Evolutionary conservation across 2,329 filamentous ascomycete genomes (phyloP).

Genomic region (Fusarium luffae): DNA sequence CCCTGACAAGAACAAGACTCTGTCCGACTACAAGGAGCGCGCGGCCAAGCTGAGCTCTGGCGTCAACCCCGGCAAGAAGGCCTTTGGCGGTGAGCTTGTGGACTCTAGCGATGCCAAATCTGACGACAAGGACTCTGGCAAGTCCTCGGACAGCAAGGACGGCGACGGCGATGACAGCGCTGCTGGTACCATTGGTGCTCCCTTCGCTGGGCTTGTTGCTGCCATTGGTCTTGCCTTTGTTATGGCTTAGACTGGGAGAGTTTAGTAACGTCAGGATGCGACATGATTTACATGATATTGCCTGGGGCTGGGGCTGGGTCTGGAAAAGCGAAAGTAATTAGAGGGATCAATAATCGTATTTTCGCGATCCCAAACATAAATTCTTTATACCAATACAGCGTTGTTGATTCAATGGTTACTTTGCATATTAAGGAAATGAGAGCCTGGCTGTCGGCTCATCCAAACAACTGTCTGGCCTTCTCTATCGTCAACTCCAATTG

Average conservation of each 20-base stretch:
- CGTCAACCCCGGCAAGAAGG: conserved; percentile 43
- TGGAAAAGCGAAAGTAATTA: conserved; percentile 15
- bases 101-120: conserved; percentile 35
- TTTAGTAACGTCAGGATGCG: conserved; percentile 14
- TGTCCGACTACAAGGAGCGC: conserved; percentile 48
- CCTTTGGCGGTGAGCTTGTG: conserved; percentile 48
- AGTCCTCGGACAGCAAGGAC: conserved; percentile 21
- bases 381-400: not conserved
- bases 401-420: not conserved
- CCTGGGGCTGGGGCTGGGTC: not conserved
- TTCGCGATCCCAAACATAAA: conserved; percentile 6
- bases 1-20: conserved; percentile 45
- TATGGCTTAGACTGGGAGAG: conserved; percentile 21
- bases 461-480: not conserved
- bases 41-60: conserved; percentile 44
- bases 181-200: conserved; percentile 27
- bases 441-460: not conserved
- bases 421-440: not conserved
- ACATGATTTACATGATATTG: conserved; percentile 29
- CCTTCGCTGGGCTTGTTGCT: conserved; percentile 33
- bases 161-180: conserved; percentile 31
- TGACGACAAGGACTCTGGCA: conserved; percentile 9
- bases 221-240: conserved; percentile 34
- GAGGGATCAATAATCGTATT: conserved; percentile 6
- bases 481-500: not conserved